These are phyloP conservation scores for Flaveria trinervia DNA, from an alignment of 129 eudicot genomes.

Conservation along the genomic window DNA sequence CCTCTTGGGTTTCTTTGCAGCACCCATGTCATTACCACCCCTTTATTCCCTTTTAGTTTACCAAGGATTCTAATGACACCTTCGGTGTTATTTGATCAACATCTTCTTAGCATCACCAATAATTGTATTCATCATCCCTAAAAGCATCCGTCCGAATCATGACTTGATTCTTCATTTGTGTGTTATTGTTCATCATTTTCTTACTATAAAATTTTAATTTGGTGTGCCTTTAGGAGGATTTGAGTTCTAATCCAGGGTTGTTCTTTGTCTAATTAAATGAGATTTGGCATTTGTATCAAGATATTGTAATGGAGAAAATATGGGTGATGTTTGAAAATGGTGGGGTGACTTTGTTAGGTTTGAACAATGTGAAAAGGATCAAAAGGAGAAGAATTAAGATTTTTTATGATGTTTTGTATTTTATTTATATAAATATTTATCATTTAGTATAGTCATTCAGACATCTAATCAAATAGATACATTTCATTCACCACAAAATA, in stretches of 20 bases:
- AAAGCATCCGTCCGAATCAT: constrained; percentile 46
- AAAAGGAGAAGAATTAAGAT: not conserved
- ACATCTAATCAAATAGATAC: too few relatives aligned
- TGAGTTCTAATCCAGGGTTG: constrained; percentile 26
- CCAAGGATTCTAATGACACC: too few relatives aligned
- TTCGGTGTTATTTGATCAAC: too few relatives aligned
- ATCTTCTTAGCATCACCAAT: too few relatives aligned
- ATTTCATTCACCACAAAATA: too few relatives aligned
- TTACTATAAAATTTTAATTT: constrained; percentile 9
- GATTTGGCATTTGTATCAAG: constrained; percentile 23
- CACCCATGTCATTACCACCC: too few relatives aligned
- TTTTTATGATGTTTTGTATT: too few relatives aligned
- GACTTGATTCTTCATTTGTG: constrained; percentile 19
- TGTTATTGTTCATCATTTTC: not conserved
- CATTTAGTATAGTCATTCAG: too few relatives aligned
- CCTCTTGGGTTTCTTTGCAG: too few relatives aligned
- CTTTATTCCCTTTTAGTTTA: too few relatives aligned
- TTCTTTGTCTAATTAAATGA: not conserved
- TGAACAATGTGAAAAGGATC: not conserved
- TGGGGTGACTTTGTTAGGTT: not conserved
- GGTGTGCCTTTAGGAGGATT: constrained; percentile 20
- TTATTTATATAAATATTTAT: too few relatives aligned
- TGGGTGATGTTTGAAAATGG: not conserved
- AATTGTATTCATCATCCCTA: not conserved
- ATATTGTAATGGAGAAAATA: not conserved